phyloP scores from a whole-genome alignment of 2,329 filamentous ascomycete species.

The Paecilomyces formosus region DNA sequence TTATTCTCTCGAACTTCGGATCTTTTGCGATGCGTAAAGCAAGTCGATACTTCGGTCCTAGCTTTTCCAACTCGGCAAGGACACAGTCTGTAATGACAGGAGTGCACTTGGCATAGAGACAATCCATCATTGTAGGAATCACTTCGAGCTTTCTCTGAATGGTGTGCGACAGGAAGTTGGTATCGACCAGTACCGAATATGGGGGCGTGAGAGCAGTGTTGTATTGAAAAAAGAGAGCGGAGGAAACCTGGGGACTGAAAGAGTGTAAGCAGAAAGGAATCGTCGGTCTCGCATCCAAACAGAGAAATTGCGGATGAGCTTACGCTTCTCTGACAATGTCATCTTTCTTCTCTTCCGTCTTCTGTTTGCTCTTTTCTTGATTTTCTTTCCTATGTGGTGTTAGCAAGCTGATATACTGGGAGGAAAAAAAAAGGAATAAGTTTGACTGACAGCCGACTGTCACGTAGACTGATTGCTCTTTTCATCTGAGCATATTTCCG shows the following conservation, averaged over 20 bases:
- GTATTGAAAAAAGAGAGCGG: slow-evolving; percentile 79
- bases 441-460: slow-evolving; percentile 56
- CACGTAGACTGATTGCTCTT: slow-evolving; percentile 71
- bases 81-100: slow-evolving; percentile 80
- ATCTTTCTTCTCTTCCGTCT: slow-evolving; percentile 52
- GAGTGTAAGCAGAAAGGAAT: slow-evolving; percentile 3
- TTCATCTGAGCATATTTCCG: slow-evolving; percentile 86
- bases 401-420: not conserved
- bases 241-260: slow-evolving; percentile 64
- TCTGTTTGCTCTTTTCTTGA: slow-evolving; percentile 53
- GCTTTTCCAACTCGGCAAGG: slow-evolving; percentile 80
- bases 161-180: slow-evolving; percentile 85
- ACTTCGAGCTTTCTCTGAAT: slow-evolving; percentile 86
- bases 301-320: slow-evolving; percentile 7
- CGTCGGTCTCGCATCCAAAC: not conserved
- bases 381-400: slow-evolving; percentile 57
- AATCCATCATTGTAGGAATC: slow-evolving; percentile 85
- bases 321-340: slow-evolving; percentile 69
- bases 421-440: not conserved
- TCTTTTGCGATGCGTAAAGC: slow-evolving; percentile 81
- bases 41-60: slow-evolving; percentile 81
- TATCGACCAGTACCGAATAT: slow-evolving; percentile 74
- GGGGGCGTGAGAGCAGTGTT: slow-evolving; percentile 81
- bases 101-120: slow-evolving; percentile 82
- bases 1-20: slow-evolving; percentile 75